These are phyloP conservation scores for Globisporangium cederbergense DNA, from an alignment of 352 stramenopile species.

Conservation along the genomic window DNA sequence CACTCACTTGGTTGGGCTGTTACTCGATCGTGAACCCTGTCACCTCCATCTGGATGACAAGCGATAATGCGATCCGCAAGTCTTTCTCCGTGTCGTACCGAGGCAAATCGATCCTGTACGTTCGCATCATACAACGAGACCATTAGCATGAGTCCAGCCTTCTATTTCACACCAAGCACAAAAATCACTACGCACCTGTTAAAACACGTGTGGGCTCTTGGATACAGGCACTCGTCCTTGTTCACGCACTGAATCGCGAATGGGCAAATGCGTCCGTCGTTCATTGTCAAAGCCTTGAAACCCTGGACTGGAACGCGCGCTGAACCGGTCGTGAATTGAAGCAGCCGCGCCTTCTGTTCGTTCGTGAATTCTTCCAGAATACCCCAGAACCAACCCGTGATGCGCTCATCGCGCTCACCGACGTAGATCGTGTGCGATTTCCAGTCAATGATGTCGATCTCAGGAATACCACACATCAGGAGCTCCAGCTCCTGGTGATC, in stretches of 20 bases:
- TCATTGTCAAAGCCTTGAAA: conserved; percentile 87
- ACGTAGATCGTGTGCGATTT: conserved; percentile 97
- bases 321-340: conserved; percentile 98
- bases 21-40: conserved; percentile 86
- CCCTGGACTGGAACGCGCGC: conserved; percentile 90
- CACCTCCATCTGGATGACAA: conserved; percentile 87
- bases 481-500: conserved; percentile 97
- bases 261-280: conserved; percentile 83
- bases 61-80: conserved; percentile 68
- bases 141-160: conserved; percentile 1
- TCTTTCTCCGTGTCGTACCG: conserved; percentile 77
- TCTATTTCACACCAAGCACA: background rate
- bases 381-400: conserved; percentile 98
- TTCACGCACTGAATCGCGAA: conserved; percentile 86
- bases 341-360: conserved; percentile 94
- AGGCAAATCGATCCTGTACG: conserved; percentile 66
- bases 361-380: conserved; percentile 92
- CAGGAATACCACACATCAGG: conserved; percentile 96
- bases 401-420: conserved; percentile 76
- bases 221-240: conserved; percentile 79
- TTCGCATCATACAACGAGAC: conserved; percentile 12
- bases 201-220: conserved; percentile 83
- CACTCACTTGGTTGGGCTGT: background rate
- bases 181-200: conserved; percentile 52
- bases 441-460: conserved; percentile 96